Evolutionary conservation across 1,139 yeast species (phyloP), one percentile per base, ranked within the genome.

Genomic region (Wickerhamomyces sp.): DNA sequence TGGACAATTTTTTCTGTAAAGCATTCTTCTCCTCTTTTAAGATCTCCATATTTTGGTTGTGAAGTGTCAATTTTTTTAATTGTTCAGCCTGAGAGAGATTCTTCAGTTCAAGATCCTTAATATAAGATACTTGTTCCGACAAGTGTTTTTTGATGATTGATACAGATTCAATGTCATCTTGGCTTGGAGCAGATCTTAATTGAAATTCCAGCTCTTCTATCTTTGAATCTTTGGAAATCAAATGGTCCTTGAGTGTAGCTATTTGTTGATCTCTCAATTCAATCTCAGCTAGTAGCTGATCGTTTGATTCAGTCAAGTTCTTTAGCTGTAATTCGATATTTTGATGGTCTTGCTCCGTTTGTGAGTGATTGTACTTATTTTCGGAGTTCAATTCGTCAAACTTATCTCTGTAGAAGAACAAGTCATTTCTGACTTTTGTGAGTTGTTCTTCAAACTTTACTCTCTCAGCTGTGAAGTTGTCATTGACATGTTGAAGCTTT

Each of bases 71-170:
- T 27, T 65, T 66, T 42, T 71, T 68, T 27, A 75, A 56, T 40
- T 72, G 77, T 43, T 74, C 75, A 10, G 75, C 67, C 47, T 77
- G 77, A 41, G 72, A 71, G 26, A 73, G 63, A 39, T 75, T 63
- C 45, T 76, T 74, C 8, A 74, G 68, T 47, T 83, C 85, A 37
- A 84, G 62, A 41, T 78, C 75, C 42, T 74, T 71, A 36, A 83
- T 73, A 54, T 82, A 79, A 38, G 74, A 70, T 45, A 79, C 69
- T 47, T 85, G 78, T 46, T 71, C 82, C 33, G 77, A 70, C 34
- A 86, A 72, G 54, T 83, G 79, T 37, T 69, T 68, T 54, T 79
- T 77, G 30, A 83, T 60, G 27, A 63, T 59, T 10, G 36, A 27
- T 14, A 82, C 62, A 30, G 65, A 60, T 2, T 46, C 43, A 18